Conservation (phyloP, 495 filamentous ascomycete genomes). For the Lasiosphaeriaceae sp. region DNA sequence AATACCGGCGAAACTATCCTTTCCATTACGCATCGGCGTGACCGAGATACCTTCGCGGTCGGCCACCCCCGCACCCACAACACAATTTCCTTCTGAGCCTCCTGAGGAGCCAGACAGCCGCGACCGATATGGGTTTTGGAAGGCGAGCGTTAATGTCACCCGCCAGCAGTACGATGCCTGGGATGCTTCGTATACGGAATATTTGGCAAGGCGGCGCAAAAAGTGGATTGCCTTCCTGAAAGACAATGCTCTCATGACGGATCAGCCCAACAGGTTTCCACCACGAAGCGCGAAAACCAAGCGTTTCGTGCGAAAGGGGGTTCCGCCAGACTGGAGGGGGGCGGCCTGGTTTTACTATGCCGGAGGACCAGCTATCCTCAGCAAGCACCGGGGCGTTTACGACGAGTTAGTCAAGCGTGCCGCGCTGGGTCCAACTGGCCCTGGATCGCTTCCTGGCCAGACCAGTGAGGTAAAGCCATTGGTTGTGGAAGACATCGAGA, state of each 20-base stretch:
- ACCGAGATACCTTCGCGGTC: constrained; percentile 1
- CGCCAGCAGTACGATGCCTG: constrained; percentile 77
- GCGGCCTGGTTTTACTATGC: constrained; percentile 97
- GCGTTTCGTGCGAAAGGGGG: constrained; percentile 89
- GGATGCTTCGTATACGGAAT: constrained; percentile 65
- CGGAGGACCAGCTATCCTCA: constrained; percentile 74
- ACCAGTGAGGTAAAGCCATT: constrained; percentile 53
- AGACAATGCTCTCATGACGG: constrained; percentile 68
- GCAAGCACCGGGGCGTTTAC: constrained; percentile 71
- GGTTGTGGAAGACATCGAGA: constrained; percentile 88
- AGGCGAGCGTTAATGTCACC: constrained; percentile 75
- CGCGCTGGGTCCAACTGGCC: constrained; percentile 16
- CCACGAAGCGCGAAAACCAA: constrained; percentile 76
- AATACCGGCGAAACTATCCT: neutral
- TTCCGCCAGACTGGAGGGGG: constrained; percentile 87
- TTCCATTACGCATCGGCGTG: neutral
- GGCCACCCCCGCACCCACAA: constrained; percentile 17
- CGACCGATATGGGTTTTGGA: constrained; percentile 91
- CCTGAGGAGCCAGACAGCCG: constrained; percentile 40
- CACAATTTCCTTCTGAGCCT: constrained; percentile 20
- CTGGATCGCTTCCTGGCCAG: constrained; percentile 11
- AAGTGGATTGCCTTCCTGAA: constrained; percentile 81
- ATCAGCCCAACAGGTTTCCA: constrained; percentile 74
- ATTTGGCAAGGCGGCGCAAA: constrained; percentile 62
- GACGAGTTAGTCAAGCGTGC: constrained; percentile 57